Percentiles rank a stretch among this genome's conserved stretches.
phyloP scores from a whole-genome alignment of 345 rosid genomes.

The Melaleuca quinquenervia region DNA sequence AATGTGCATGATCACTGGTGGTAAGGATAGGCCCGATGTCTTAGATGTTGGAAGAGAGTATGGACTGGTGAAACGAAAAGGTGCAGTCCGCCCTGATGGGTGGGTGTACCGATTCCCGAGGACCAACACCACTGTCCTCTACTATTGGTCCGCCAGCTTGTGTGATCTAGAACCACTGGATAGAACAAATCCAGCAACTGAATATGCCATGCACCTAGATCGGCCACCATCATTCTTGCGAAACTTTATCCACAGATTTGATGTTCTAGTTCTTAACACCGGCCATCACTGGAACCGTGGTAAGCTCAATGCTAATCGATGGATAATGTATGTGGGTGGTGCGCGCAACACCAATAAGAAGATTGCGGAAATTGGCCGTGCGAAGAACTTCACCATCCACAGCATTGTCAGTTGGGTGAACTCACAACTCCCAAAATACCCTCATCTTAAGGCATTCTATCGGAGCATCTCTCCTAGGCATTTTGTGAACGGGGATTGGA shows the following conservation, averaged over 20 bases:
- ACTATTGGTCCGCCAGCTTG: slow-evolving; percentile 48
- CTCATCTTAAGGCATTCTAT: slow-evolving; percentile 24
- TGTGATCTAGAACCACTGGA: slow-evolving; percentile 31
- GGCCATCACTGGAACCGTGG: slow-evolving; percentile 53
- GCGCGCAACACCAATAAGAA: slow-evolving; percentile 13
- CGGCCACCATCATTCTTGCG: slow-evolving; percentile 36
- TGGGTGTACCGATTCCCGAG: slow-evolving; percentile 44
- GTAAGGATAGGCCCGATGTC: slow-evolving; percentile 27
- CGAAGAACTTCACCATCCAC: slow-evolving; percentile 36
- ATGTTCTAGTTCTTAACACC: slow-evolving; percentile 40
- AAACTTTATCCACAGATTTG: slow-evolving; percentile 12
- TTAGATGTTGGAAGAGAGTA: slow-evolving; percentile 35
- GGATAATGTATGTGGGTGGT: slow-evolving; percentile 45
- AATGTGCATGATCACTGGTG: slow-evolving; percentile 51
- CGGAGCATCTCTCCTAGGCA: slow-evolving; percentile 40
- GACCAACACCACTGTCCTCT: slow-evolving; percentile 46
- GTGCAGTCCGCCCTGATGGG: slow-evolving; percentile 35
- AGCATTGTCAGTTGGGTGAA: slow-evolving; percentile 41
- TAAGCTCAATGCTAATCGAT: slow-evolving; percentile 25
- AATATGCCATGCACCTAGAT: slow-evolving; percentile 49
- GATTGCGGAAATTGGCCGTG: slow-evolving; percentile 16
- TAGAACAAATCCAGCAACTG: slow-evolving; percentile 10
- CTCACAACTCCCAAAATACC: slow-evolving; percentile 21
- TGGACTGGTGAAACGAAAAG: slow-evolving; percentile 23
- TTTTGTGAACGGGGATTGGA: slow-evolving; percentile 41